Evolutionary conservation across 495 filamentous ascomycete species (phyloP).

Genomic region (Trichoderma parareesei): DNA sequence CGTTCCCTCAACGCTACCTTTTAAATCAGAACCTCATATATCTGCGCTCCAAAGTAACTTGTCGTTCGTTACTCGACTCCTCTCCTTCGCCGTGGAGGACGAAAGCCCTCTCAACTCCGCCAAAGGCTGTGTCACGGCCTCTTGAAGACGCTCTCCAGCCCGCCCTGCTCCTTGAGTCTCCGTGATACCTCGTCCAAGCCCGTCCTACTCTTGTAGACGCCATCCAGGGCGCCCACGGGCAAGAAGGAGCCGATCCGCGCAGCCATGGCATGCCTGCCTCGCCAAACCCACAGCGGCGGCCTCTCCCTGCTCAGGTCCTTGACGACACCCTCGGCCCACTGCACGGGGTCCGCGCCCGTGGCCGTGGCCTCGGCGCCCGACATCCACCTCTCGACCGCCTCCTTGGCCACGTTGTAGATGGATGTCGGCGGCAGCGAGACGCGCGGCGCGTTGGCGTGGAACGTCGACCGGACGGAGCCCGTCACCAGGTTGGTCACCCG

Average conservation of each 20-base stretch:
- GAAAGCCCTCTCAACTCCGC: too few species aligned
- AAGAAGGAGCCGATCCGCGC: slow-evolving; percentile 20
- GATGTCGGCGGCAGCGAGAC: slow-evolving; percentile 14
- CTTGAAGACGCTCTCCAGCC: background rate
- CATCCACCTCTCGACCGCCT: slow-evolving; percentile 17
- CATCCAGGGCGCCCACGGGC: slow-evolving; percentile 25
- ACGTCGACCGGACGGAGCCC: slow-evolving; percentile 15
- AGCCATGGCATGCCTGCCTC: slow-evolving; percentile 19
- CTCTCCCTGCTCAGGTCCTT: slow-evolving; percentile 18
- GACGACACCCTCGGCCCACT: slow-evolving; percentile 22
- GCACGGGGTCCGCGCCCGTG: slow-evolving; percentile 14
- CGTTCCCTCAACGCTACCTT: too few species aligned
- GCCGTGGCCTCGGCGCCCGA: slow-evolving; percentile 21
- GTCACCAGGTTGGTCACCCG: slow-evolving; percentile 23
- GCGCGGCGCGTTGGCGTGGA: slow-evolving; percentile 11
- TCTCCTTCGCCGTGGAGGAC: too few species aligned
- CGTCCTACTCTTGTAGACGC: slow-evolving; percentile 23
- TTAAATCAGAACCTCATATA: too few species aligned
- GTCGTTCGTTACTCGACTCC: too few species aligned
- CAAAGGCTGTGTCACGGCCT: background rate
- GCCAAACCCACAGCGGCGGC: slow-evolving; percentile 22
- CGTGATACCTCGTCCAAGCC: slow-evolving; percentile 24
- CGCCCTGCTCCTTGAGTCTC: slow-evolving; percentile 14
- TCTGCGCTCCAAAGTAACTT: too few species aligned
- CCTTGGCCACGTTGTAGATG: slow-evolving; percentile 16